phyloP scores from a whole-genome alignment of 192 early-diverging fungal genomes.

The Entomortierella lignicola region DNA sequence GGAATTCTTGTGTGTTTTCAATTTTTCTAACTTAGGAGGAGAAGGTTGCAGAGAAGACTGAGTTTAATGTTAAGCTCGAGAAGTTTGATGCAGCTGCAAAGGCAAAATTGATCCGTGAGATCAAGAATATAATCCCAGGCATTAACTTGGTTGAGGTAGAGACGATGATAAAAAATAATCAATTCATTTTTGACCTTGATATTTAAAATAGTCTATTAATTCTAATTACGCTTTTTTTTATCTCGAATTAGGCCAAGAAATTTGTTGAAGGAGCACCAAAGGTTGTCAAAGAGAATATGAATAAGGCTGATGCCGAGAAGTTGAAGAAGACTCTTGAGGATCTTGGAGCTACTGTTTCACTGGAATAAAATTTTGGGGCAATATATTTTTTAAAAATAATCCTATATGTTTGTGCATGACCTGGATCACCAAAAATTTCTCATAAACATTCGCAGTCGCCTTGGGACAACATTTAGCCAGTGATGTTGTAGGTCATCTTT shows the following conservation, averaged over 20 bases:
- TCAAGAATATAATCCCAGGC: conserved; percentile 92
- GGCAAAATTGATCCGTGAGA: conserved; percentile 98
- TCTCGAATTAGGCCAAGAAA: conserved; percentile 99
- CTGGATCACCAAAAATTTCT: too few species aligned
- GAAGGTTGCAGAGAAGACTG: conserved; percentile 91
- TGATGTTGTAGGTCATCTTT: too few species aligned
- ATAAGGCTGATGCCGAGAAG: conserved; percentile 98
- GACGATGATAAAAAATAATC: too few species aligned
- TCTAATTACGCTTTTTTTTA: neutral
- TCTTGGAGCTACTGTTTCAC: conserved; percentile 89
- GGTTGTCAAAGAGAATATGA: conserved; percentile 87
- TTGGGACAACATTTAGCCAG: too few species aligned
- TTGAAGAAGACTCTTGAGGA: conserved; percentile 95
- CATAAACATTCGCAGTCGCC: too few species aligned
- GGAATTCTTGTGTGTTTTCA: too few species aligned
- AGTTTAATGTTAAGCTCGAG: conserved; percentile 95
- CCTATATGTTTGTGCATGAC: too few species aligned
- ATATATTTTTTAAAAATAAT: too few species aligned
- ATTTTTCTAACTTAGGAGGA: too few species aligned
- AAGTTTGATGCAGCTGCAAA: conserved; percentile 94
- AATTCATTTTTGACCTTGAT: too few species aligned
- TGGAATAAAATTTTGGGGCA: conserved; percentile 80
- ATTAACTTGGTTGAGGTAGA: conserved; percentile 93
- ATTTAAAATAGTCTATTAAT: too few species aligned
- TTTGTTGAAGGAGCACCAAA: conserved; percentile 98